Evolutionary conservation across 768 basidiomycete species (phyloP).

Genomic region (Neoboletus brunneissimus): DNA sequence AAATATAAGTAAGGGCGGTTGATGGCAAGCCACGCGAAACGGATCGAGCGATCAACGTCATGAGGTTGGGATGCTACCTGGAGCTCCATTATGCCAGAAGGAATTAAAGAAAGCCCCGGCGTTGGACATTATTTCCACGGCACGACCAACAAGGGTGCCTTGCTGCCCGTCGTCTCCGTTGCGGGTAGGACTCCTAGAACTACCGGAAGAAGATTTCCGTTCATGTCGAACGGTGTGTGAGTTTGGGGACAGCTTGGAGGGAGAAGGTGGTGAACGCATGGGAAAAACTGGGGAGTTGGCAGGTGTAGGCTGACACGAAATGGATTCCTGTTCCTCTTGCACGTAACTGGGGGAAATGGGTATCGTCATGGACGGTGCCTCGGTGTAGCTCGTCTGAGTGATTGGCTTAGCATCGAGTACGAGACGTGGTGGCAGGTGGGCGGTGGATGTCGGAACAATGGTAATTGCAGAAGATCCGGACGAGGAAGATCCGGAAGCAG

Average conservation of each 20-base stretch:
- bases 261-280: constrained; percentile 25
- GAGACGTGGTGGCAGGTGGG: constrained; percentile 27
- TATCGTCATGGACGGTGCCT: constrained; percentile 19
- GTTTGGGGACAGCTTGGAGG: background rate
- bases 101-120: constrained; percentile 76
- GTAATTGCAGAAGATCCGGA: constrained; percentile 29
- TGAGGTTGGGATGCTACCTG: constrained; percentile 19
- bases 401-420: constrained; percentile 30
- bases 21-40: too few relatives aligned
- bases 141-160: constrained; percentile 52
- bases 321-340: constrained; percentile 37
- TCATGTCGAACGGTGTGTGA: constrained; percentile 7
- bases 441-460: constrained; percentile 7
- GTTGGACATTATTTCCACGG: constrained; percentile 76
- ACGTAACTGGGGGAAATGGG: constrained; percentile 21
- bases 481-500: constrained; percentile 20
- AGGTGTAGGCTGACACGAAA: constrained; percentile 52
- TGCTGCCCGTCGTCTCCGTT: constrained; percentile 29
- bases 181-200: constrained; percentile 27
- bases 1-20: constrained; percentile 29
- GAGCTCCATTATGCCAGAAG: constrained; percentile 43
- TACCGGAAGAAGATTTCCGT: constrained; percentile 17
- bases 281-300: constrained; percentile 55
- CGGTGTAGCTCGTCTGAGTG: constrained; percentile 24
- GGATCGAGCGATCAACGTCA: constrained; percentile 4